Base-by-base conservation (phyloP, 805 yeast species). In the Brettanomyces nanus region DNA sequence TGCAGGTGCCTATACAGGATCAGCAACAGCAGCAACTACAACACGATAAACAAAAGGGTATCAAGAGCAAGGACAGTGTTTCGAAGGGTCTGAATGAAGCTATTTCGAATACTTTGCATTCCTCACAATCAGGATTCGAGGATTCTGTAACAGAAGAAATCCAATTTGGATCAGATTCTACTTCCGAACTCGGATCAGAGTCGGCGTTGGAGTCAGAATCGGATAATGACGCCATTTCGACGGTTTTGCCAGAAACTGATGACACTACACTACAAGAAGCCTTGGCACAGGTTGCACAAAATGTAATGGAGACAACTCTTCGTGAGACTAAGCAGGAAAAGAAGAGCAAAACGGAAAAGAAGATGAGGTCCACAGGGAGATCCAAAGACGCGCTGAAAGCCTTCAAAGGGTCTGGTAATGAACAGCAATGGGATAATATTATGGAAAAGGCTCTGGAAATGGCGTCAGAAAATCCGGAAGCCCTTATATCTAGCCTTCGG, bases 391-490 rank as follows among this genome's bases (percentile, higher is more conserved):
- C 26, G 7, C n/a, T n/a, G n/a, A n/a, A n/a, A n/a, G n/a, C n/a
- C n/a, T n/a, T n/a, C n/a, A 7, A 11, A 23, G 26, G 11, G 26
- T 34, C 39, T 11, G 40, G 35, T n/a, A 9, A 22, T 15, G 26
- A 32, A 19, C 49, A 47, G 23, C 40, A 45, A 10, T 69, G 82
- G 75, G 78, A 75, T 48, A 81, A 75, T 46, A 82, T 82, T 45
- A 70, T 82, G 68, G 85, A 79, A 45, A 80, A 80, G 59, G 92
- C 90, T 1, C 69, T 82, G 62, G 73, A 74, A 33, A 68, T 83
- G 80, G 92, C 89, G 0, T 75, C 77, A 67, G 80, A 75, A 43
- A 75, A 78, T 42, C 81, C 81, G 11, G 59, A 50, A 15, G 52
- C 60, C 10, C 43, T 46, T 53, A 56, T 49, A 56, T 71, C 57